phyloP scores from a whole-genome alignment of 768 basidiomycete genomes.

The Phanerochaete carnosa region DNA sequence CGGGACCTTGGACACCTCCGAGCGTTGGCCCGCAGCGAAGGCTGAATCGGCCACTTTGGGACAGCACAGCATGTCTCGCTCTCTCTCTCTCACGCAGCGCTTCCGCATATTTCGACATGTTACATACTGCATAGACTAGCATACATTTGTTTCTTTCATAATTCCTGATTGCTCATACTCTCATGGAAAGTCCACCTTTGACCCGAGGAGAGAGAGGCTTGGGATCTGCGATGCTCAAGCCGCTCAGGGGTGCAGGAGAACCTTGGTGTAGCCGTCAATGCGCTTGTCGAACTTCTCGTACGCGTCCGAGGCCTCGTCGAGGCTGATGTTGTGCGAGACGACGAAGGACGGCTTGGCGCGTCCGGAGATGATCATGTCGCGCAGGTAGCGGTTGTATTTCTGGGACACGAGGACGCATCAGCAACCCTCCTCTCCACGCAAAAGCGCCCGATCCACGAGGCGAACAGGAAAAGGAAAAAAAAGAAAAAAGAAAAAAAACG shows the following conservation, averaged over 20 bases:
- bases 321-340: slow-evolving; percentile 48
- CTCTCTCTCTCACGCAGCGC: background rate
- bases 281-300: slow-evolving; percentile 54
- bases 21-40: background rate
- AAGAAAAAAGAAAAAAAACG: no score
- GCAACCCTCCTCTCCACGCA: background rate
- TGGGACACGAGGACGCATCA: slow-evolving; percentile 19
- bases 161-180: background rate
- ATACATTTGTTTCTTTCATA: background rate
- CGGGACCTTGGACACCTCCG: background rate
- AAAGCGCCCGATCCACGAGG: background rate
- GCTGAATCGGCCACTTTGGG: background rate
- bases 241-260: slow-evolving; percentile 44
- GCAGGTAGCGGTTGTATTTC: slow-evolving; percentile 51
- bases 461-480: background rate
- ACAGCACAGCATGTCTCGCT: background rate
- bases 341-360: slow-evolving; percentile 53
- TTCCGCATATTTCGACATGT: background rate
- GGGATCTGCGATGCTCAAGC: background rate
- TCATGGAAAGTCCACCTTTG: background rate
- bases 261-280: slow-evolving; percentile 52
- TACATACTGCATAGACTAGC: background rate
- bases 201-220: background rate
- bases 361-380: slow-evolving; percentile 52
- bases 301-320: slow-evolving; percentile 46